Evolutionary conservation across 352 stramenopile genomes (phyloP).

Genomic region (Globisporangium parvum): DNA sequence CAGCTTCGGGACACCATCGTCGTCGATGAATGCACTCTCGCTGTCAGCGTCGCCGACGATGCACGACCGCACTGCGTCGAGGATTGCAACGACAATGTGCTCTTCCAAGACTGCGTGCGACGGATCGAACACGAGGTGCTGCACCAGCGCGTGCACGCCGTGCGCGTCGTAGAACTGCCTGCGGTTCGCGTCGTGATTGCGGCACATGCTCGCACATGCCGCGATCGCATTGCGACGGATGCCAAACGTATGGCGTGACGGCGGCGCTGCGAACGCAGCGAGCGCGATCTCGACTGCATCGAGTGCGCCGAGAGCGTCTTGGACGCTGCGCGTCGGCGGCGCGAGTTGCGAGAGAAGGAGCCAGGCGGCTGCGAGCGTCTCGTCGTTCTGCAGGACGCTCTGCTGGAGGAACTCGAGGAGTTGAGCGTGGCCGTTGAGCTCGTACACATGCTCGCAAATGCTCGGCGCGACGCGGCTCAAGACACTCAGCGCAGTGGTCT

Average conservation of each 20-base stretch:
- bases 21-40: conserved; percentile 53
- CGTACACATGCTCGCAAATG: conserved; percentile 53
- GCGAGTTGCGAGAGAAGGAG: conserved; percentile 49
- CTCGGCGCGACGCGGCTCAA: conserved; percentile 46
- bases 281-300: conserved; percentile 44
- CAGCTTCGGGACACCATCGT: conserved; percentile 50
- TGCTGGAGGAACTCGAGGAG: conserved; percentile 49
- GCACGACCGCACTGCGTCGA: conserved; percentile 62
- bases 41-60: conserved; percentile 47
- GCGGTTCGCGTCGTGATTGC: conserved; percentile 40
- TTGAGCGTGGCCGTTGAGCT: conserved; percentile 36
- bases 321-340: conserved; percentile 20
- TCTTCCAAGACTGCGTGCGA: conserved; percentile 59
- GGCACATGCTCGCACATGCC: conserved; percentile 49
- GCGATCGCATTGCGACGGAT: conserved; percentile 64
- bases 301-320: conserved; percentile 42
- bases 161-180: conserved; percentile 42
- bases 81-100: conserved; percentile 51
- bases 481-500: conserved; percentile 49
- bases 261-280: conserved; percentile 36
- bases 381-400: conserved; percentile 25
- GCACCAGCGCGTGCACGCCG: conserved; percentile 34
- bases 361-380: conserved; percentile 40
- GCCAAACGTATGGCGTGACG: conserved; percentile 45
- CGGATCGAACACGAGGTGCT: conserved; percentile 41